Evolutionary conservation across 805 yeast genomes (phyloP).

Genomic region (Myxozyma melibiosi): DNA sequence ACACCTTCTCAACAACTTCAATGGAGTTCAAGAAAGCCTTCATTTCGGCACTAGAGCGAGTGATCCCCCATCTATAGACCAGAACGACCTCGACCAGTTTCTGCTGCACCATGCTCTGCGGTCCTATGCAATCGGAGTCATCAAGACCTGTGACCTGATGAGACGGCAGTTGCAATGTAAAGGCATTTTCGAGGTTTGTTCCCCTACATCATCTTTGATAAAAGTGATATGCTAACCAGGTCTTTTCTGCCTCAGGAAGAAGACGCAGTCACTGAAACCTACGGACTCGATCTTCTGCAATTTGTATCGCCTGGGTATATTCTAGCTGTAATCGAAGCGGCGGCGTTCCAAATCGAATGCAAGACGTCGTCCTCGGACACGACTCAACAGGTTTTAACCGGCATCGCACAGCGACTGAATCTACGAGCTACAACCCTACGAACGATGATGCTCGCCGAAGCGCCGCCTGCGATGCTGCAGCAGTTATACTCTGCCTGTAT

Average conservation of each 20-base stretch:
- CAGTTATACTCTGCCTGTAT: neutral
- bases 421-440: neutral
- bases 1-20: slow-evolving; percentile 48
- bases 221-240: neutral
- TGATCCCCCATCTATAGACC: neutral
- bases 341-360: too few species aligned
- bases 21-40: slow-evolving; percentile 15
- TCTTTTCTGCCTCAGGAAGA: slow-evolving; percentile 26
- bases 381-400: too few species aligned
- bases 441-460: neutral
- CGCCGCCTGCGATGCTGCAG: neutral
- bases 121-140: slow-evolving; percentile 15
- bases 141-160: slow-evolving; percentile 18
- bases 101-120: slow-evolving; percentile 21
- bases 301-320: slow-evolving; percentile 4
- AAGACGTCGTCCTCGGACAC: too few species aligned
- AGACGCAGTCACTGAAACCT: slow-evolving; percentile 27
- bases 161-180: slow-evolving; percentile 16
- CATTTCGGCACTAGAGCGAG: slow-evolving; percentile 15
- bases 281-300: slow-evolving; percentile 22
- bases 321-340: neutral
- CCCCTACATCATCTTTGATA: too few species aligned
- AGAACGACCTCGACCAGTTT: neutral
- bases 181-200: slow-evolving; percentile 21
- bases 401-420: neutral